These are phyloP conservation scores for Tuber microsphaerosporum DNA, from an alignment of 495 filamentous ascomycete genomes.

Conservation along the genomic window DNA sequence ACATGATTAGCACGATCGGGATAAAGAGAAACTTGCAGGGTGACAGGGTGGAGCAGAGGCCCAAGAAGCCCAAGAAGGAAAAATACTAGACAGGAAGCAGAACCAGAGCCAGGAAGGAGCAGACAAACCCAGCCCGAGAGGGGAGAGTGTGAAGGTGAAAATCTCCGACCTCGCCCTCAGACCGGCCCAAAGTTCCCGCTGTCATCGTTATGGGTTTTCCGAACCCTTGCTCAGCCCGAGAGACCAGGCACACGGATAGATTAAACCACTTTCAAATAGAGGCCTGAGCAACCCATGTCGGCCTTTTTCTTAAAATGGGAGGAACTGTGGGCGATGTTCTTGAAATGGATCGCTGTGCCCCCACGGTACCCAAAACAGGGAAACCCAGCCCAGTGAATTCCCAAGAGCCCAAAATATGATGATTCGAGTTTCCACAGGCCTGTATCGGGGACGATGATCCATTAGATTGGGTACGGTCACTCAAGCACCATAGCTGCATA, in stretches of 20 bases:
- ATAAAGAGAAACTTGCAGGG: background rate
- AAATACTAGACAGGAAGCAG: background rate
- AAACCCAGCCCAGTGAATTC: constrained; percentile 26
- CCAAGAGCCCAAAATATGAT: constrained; percentile 32
- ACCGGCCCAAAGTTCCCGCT: constrained; percentile 35
- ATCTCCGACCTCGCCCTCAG: constrained; percentile 36
- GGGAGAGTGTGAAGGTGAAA: constrained; percentile 28
- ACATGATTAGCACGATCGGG: background rate
- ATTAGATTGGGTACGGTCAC: constrained; percentile 35
- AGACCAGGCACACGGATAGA: constrained; percentile 38
- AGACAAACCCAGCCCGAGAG: background rate
- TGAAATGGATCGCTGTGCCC: constrained; percentile 30
- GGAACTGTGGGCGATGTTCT: constrained; percentile 15
- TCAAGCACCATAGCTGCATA: constrained; percentile 38
- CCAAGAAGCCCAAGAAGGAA: background rate
- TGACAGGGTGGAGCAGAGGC: background rate
- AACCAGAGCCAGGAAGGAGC: background rate
- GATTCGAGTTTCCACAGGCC: constrained; percentile 33
- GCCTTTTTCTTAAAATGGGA: constrained; percentile 7
- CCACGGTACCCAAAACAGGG: constrained; percentile 31
- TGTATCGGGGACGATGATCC: constrained; percentile 39
- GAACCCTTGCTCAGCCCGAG: constrained; percentile 35
- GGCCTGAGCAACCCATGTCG: constrained; percentile 34
- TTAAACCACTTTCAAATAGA: constrained; percentile 36
- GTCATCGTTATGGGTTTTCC: constrained; percentile 37